Base-by-base conservation (phyloP, 176 grass and related monocot genomes). In the Zizania latifolia region DNA sequence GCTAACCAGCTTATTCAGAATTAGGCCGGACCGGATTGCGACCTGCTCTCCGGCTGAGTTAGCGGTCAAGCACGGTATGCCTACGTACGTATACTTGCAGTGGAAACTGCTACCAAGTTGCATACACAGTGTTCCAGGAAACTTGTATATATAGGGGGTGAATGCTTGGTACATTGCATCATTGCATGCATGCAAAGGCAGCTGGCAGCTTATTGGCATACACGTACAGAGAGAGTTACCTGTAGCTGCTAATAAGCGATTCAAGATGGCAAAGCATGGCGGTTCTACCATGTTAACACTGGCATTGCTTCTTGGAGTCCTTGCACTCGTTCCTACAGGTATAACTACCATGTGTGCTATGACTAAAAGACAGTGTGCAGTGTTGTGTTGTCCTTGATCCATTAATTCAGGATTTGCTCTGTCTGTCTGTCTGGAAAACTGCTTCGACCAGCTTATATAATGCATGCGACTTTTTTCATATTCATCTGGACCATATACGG, bases 171-270 rank as follows among this genome's bases (percentile, higher is more conserved):
- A 17, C 3, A 27, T n/a, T 46, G n/a, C n/a, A n/a, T n/a, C n/a
- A n/a, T n/a, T n/a, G n/a, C n/a, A n/a, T n/a, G 1, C 80, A 82
- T 68, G 80, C 80, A 67, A 57, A 82, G 50, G 7, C 46, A n/a
- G n/a, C 6, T 8, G 16, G 17, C 3, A 2, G 14, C 46, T 51
- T 6, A 16, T 5, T 21, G 8, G 46, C 23, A 17, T 10, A 9
- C 39, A 30, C 21, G 34, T 14, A 65, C 36, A 0, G 9, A 21
- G 24, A 59, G 37, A 43, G 40, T 15, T 48, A 19, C 15, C 16
- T 63, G 3, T n/a, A 6, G 9, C 14, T 33, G 37, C 15, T 4
- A 5, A 3, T 10, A 36, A 5, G 43, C 4, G 1, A 5, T 4
- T 29, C 3, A 44, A 74, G 51, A 86, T 81, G 83, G 62, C 77